Base-by-base conservation (phyloP, 176 grass and related monocot genomes). In the Avena insularis region DNA sequence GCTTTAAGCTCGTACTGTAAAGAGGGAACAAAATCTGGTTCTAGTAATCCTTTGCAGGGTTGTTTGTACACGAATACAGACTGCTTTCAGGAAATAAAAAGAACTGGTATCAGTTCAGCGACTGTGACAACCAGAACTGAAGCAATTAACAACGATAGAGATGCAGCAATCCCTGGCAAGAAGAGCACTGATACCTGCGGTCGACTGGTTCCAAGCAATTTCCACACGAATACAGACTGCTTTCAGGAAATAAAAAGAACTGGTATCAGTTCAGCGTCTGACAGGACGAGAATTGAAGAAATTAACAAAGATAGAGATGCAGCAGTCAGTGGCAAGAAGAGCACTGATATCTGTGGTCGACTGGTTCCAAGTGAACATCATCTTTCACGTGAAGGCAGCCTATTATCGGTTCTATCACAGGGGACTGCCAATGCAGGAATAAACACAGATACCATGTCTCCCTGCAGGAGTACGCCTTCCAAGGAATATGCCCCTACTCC, bases 281-380 rank as follows among this genome's bases (percentile, higher is more conserved):
- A 88, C 46, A 91, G 71, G 79, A 87, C 81, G 12, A 89, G 91
- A 73, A 78, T 66, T 82, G 81, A 80, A 78, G 40, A 38, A 59
- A 54, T 78, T 87, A 55, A 77, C 56, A 54, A 54, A 45, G 78
- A 62, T 68, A 81, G 17, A 70, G 33, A 85, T 63, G 27, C 62
- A 78, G 16, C 6, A 3, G 76, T 48, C 79, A 43, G 33, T 65
- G 63, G 11, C 33, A 85, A 82, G 77, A 93, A 78, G 78, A 88
- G 29, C 71, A 85, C 62, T 73, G 16, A 56, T 66, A 27, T 71
- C 46, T 63, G 45, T 55, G 48, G 59, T 86, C 68, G 71, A 78
- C 19, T 63, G 12, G 78, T 79, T 56, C 71, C 49, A 71, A 17
- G 71, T 16, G 2, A 36, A 15, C 82, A 77, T 64, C 48, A 84